Evolutionary conservation across 1,139 yeast species (phyloP).

Genomic region (Arxiozyma telluris): DNA sequence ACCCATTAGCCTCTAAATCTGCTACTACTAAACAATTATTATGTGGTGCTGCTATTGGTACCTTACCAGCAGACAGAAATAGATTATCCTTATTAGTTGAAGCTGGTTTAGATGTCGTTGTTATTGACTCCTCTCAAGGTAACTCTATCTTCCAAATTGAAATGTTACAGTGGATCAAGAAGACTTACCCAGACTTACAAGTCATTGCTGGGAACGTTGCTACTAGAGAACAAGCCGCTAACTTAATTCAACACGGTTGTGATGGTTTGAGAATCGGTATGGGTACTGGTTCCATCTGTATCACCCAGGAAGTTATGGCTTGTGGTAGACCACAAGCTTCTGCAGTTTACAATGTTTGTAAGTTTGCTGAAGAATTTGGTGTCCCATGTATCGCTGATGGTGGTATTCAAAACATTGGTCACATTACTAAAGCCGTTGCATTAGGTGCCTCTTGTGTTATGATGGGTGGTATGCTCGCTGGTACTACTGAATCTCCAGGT

Average conservation of each 20-base stretch:
- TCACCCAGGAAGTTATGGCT: conserved; percentile 99
- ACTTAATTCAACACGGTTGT: conserved; percentile 90
- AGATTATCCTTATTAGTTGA: conserved; percentile 79
- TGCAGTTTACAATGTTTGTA: conserved; percentile 39
- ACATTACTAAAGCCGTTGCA: conserved; percentile 92
- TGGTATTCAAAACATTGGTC: conserved; percentile 98
- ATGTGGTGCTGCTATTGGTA: conserved; percentile 98
- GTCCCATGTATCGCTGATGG: conserved; percentile 91
- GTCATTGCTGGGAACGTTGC: conserved; percentile 98
- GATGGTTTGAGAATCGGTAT: conserved; percentile 98
- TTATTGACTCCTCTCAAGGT: conserved; percentile 95
- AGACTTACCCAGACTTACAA: conserved; percentile 67
- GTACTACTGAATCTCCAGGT: conserved; percentile 98
- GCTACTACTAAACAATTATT: conserved; percentile 87
- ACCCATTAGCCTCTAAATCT: conserved; percentile 92
- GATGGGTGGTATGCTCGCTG: conserved; percentile 99
- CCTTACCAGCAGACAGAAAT: conserved; percentile 77
- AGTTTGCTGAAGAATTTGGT: conserved; percentile 31
- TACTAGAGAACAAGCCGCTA: conserved; percentile 98
- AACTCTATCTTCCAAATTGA: conserved; percentile 90
- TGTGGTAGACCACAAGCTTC: conserved; percentile 99
- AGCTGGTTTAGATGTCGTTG: conserved; percentile 96
- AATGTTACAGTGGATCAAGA: conserved; percentile 87
- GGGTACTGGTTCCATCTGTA: conserved; percentile 99
- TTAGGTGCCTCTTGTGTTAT: conserved; percentile 95